phyloP scores from a whole-genome alignment of 2,329 filamentous ascomycete genomes.

The Fusarium scirpi region DNA sequence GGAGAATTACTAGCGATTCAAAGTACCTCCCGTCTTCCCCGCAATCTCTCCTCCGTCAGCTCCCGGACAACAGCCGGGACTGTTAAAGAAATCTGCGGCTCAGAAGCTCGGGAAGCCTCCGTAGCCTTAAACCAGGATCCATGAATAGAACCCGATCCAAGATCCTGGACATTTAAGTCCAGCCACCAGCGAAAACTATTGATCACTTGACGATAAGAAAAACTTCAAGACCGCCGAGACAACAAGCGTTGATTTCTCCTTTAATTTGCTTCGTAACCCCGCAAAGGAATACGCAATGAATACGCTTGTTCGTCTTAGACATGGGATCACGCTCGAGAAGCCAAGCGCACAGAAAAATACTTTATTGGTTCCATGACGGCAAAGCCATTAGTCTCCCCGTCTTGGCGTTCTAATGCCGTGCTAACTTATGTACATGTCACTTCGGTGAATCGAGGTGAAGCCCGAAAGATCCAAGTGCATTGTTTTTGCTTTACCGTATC shows the following conservation, averaged over 20 bases:
- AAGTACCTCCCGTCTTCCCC: conserved; percentile 15
- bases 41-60: conserved; percentile 27
- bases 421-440: neutral
- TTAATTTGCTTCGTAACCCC: conserved; percentile 13
- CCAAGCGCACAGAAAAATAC: conserved; percentile 6
- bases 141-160: conserved; percentile 7
- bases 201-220: conserved; percentile 25
- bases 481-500: neutral
- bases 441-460: conserved; percentile 38
- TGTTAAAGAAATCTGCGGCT: conserved; percentile 8
- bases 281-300: conserved; percentile 11
- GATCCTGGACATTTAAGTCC: conserved; percentile 9
- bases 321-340: conserved; percentile 11
- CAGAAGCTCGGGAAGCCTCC: conserved; percentile 36
- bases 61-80: conserved; percentile 32
- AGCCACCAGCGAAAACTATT: neutral
- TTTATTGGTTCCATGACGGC: conserved; percentile 3
- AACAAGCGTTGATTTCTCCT: neutral
- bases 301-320: neutral
- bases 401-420: conserved; percentile 21
- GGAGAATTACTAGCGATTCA: conserved; percentile 6
- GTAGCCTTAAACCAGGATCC: conserved; percentile 5
- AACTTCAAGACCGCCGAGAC: conserved; percentile 4
- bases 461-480: neutral
- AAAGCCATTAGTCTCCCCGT: conserved; percentile 4